phyloP scores from a whole-genome alignment of 164 flowering plant genomes.

The Saururus chinensis region DNA sequence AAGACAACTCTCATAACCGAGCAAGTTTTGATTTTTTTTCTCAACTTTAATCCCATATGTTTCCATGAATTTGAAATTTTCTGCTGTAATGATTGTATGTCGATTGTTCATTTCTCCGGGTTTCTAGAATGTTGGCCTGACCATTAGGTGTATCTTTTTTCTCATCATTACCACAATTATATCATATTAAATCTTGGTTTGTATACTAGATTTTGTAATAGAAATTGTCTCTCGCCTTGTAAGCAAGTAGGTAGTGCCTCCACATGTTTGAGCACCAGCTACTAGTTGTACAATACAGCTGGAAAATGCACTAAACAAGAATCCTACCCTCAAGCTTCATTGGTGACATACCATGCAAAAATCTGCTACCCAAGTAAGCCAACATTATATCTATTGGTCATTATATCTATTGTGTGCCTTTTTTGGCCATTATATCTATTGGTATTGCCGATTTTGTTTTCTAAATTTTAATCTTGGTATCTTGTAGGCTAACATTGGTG shows the following conservation, averaged over 20 bases:
- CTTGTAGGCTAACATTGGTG: slow-evolving; percentile 49
- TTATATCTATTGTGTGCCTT: neutral
- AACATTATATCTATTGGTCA: too few relatives aligned
- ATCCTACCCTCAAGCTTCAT: slow-evolving; percentile 53
- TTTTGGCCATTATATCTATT: too few relatives aligned
- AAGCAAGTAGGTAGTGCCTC: slow-evolving; percentile 83
- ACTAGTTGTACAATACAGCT: slow-evolving; percentile 84
- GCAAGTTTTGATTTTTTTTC: too few relatives aligned
- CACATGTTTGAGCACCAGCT: slow-evolving; percentile 32
- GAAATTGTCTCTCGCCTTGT: too few relatives aligned
- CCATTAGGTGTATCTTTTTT: too few relatives aligned
- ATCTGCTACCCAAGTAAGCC: slow-evolving; percentile 83
- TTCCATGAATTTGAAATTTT: too few relatives aligned
- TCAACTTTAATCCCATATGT: too few relatives aligned
- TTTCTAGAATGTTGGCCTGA: too few relatives aligned
- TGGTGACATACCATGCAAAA: slow-evolving; percentile 62
- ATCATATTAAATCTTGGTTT: neutral
- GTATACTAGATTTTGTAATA: slow-evolving; percentile 56
- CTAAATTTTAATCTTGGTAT: neutral
- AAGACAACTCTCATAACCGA: too few relatives aligned
- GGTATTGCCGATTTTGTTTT: too few relatives aligned
- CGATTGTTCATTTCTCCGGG: too few relatives aligned
- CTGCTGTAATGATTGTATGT: too few relatives aligned
- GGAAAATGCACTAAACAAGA: slow-evolving; percentile 74
- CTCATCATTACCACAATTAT: neutral